phyloP scores from a whole-genome alignment of 331 rosid species.

The Arachis monticola region DNA sequence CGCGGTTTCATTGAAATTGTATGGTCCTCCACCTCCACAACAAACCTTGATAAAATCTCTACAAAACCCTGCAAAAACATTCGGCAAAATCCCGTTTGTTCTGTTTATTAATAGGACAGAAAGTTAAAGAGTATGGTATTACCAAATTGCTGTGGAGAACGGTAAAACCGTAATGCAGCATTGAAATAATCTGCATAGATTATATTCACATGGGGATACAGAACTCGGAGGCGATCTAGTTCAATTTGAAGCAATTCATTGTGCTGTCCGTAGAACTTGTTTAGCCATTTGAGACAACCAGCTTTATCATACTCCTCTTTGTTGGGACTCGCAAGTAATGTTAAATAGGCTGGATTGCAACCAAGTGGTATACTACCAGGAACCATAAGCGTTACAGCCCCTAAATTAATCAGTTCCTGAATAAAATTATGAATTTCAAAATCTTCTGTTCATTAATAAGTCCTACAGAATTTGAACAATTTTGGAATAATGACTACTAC shows the following conservation, averaged over 20 bases:
- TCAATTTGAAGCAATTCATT: conserved; percentile 51
- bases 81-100: background rate
- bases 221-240: conserved; percentile 41
- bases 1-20: conserved; percentile 41
- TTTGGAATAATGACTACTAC: conserved; percentile 1
- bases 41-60: conserved; percentile 29
- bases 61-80: conserved; percentile 47
- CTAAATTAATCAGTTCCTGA: conserved; percentile 58
- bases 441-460: background rate
- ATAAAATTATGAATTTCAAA: conserved; percentile 1
- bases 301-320: conserved; percentile 42
- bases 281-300: conserved; percentile 59
- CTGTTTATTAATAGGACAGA: background rate
- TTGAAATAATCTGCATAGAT: conserved; percentile 59
- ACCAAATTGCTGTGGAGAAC: conserved; percentile 52
- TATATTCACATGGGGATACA: conserved; percentile 51
- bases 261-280: conserved; percentile 47
- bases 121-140: conserved; percentile 8
- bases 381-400: conserved; percentile 54
- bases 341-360: conserved; percentile 48
- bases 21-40: conserved; percentile 44
- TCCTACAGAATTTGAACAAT: conserved; percentile 13
- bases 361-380: conserved; percentile 63
- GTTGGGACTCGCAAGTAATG: conserved; percentile 29
- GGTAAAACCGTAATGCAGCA: conserved; percentile 41